Percentiles rank a stretch among this genome's conserved stretches.
Conservation (phyloP, 2,329 filamentous ascomycete genomes). For the Botrytis tulipae region DNA sequence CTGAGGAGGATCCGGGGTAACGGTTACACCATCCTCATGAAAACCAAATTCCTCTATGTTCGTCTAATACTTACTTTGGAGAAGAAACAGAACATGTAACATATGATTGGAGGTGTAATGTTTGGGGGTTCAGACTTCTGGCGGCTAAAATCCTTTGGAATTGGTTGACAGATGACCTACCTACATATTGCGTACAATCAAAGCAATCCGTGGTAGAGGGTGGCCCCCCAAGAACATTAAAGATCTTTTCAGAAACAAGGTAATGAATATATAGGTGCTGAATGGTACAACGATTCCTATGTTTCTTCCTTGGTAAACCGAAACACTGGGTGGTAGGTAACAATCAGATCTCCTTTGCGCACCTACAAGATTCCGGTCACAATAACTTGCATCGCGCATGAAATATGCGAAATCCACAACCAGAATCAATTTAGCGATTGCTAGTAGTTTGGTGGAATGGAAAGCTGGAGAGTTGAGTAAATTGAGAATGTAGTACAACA, state of each 20-base stretch:
- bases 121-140: not conserved
- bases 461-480: not conserved
- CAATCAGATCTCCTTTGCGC: not conserved
- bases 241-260: not conserved
- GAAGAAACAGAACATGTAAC: not conserved
- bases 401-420: not conserved
- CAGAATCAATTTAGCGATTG: not conserved
- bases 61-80: not conserved
- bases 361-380: not conserved
- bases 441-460: not conserved
- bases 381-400: not conserved
- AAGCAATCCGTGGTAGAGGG: not conserved
- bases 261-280: not conserved
- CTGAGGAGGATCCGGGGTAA: constrained; percentile 14
- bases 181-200: not conserved
- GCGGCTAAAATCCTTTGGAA: constrained; percentile 1
- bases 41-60: not conserved
- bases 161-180: constrained; percentile 12
- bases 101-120: constrained; percentile 10
- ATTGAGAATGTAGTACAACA: not conserved
- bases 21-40: constrained; percentile 1
- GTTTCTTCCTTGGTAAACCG: not conserved
- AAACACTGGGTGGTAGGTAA: not conserved
- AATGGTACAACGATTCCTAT: not conserved
- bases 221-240: not conserved